Evolutionary conservation across 352 stramenopile species (phyloP).

Genomic region (Achlya hypogyna): DNA sequence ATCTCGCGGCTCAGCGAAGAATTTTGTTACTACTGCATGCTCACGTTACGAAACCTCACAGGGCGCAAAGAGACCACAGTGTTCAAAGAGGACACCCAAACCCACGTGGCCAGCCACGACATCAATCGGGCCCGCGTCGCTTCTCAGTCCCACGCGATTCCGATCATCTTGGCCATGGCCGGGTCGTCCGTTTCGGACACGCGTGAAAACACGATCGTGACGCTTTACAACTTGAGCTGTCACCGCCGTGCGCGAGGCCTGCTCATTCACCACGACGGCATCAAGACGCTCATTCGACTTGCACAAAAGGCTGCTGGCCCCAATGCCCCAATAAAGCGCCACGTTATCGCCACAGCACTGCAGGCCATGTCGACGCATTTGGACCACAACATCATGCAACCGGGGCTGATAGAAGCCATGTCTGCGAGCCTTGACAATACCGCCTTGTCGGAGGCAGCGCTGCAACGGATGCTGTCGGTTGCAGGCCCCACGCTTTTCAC

Average conservation of each 20-base stretch:
- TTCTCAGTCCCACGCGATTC: conserved; percentile 40
- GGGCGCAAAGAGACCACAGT: conserved; percentile 25
- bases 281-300: conserved; percentile 55
- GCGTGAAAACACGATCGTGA: conserved; percentile 54
- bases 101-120: conserved; percentile 23
- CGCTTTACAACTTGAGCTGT: conserved; percentile 53
- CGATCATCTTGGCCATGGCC: conserved; percentile 45
- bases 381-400: conserved; percentile 52
- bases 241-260: conserved; percentile 48
- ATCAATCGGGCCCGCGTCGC: conserved; percentile 47
- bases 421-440: conserved; percentile 28
- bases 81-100: not conserved
- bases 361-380: conserved; percentile 49
- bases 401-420: conserved; percentile 58
- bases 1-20: conserved; percentile 49
- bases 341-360: conserved; percentile 53
- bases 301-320: conserved; percentile 32
- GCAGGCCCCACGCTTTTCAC: not conserved
- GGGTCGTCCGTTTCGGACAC: conserved; percentile 38
- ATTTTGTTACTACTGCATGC: conserved; percentile 54
- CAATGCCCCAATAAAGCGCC: conserved; percentile 31
- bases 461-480: not conserved
- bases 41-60: conserved; percentile 61
- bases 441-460: not conserved
- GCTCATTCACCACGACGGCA: conserved; percentile 66